Percentiles rank a stretch among this genome's conserved stretches.
These are phyloP conservation scores for Ceratocystis albifundus DNA, from an alignment of 2,329 filamentous ascomycete genomes.

Conservation along the genomic window DNA sequence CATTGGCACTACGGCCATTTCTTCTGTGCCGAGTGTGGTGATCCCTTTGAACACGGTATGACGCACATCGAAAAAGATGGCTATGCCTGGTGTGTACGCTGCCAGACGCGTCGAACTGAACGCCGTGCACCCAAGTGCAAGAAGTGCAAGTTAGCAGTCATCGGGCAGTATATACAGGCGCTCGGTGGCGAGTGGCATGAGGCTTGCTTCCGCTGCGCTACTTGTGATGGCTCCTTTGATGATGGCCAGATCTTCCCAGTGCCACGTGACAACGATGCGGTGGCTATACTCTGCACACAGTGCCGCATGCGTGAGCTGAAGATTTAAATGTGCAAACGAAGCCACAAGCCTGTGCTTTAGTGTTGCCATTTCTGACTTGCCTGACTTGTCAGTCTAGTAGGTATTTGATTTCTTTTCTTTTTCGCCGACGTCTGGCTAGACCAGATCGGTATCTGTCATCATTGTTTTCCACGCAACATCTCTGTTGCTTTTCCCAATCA, in stretches of 20 bases:
- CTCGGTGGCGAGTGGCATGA: constrained; percentile 90
- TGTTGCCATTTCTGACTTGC: background rate
- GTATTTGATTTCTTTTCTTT: background rate
- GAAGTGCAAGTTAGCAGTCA: constrained; percentile 71
- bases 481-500: background rate
- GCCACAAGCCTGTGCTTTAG: background rate
- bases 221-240: constrained; percentile 48
- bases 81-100: constrained; percentile 91
- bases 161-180: constrained; percentile 81
- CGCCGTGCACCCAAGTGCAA: constrained; percentile 78
- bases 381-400: constrained; percentile 9
- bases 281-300: constrained; percentile 47
- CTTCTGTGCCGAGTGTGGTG: constrained; percentile 96
- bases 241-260: constrained; percentile 56
- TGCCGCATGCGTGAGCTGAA: constrained; percentile 52
- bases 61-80: constrained; percentile 87
- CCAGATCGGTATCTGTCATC: background rate
- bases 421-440: background rate
- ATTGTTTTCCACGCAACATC: background rate
- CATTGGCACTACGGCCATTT: constrained; percentile 98
- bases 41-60: constrained; percentile 68
- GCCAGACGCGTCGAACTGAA: constrained; percentile 85
- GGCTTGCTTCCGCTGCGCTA: constrained; percentile 72
- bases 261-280: constrained; percentile 35
- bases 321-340: constrained; percentile 28